phyloP scores from a whole-genome alignment of 129 eudicot genomes.

The Pittosporum tobira region DNA sequence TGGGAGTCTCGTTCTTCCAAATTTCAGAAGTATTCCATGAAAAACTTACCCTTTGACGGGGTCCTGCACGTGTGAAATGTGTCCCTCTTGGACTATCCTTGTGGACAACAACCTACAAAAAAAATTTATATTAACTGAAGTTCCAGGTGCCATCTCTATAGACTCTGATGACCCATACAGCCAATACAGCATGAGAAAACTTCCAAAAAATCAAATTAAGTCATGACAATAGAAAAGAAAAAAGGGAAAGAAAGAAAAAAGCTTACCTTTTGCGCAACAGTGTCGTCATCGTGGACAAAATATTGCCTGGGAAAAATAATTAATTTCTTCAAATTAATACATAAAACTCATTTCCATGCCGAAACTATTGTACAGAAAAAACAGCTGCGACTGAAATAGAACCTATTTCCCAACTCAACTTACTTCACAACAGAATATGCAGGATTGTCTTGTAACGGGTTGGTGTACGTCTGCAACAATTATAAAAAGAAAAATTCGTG shows the following conservation, averaged over 20 bases:
- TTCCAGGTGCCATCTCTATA: not conserved
- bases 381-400: not conserved
- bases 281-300: conserved; percentile 70
- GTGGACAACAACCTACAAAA: conserved; percentile 67
- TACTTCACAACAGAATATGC: conserved; percentile 77
- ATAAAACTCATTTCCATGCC: not conserved
- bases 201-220: not conserved
- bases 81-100: conserved; percentile 71
- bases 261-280: conserved; percentile 67
- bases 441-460: conserved; percentile 83
- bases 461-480: conserved; percentile 55
- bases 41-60: conserved; percentile 60
- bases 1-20: not conserved
- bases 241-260: not conserved
- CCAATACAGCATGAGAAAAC: not conserved
- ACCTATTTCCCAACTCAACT: conserved; percentile 21
- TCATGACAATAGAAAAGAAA: not conserved
- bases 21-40: not conserved
- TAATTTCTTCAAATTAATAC: conserved; percentile 3
- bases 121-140: not conserved
- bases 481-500: conserved; percentile 1
- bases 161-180: conserved; percentile 2
- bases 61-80: conserved; percentile 94
- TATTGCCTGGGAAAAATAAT: conserved; percentile 53
- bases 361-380: not conserved